These are phyloP conservation scores for Fabrea salina DNA, from an alignment of 169 alveolate genomes.

Conservation along the genomic window DNA sequence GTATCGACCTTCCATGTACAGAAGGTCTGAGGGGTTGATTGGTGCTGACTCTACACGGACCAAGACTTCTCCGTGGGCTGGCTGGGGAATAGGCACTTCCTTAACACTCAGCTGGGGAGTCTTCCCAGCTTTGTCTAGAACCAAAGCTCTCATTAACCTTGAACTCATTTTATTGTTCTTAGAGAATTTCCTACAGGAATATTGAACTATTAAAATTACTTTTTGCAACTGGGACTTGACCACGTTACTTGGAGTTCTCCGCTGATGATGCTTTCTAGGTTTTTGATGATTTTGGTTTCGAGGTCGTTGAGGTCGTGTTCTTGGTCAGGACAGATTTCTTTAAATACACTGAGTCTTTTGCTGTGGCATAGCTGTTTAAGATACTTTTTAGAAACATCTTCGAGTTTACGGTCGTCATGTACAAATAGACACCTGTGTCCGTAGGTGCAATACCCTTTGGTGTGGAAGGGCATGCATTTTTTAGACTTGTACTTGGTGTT, in stretches of 20 bases:
- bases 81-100: constrained; percentile 49
- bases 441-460: constrained; percentile 72
- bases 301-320: no score
- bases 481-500: constrained; percentile 72
- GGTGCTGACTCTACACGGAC: constrained; percentile 70
- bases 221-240: no score
- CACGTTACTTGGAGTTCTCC: no score
- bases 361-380: no score
- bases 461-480: constrained; percentile 69
- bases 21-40: constrained; percentile 69
- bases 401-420: constrained; percentile 47
- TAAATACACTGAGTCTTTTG: no score
- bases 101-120: no score
- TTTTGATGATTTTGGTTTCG: no score
- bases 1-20: constrained; percentile 46
- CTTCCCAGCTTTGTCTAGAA: neutral
- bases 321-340: no score
- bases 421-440: constrained; percentile 77
- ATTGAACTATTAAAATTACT: no score
- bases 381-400: constrained; percentile 21
- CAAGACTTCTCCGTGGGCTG: constrained; percentile 56
- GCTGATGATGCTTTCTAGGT: no score
- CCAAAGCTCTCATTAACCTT: constrained; percentile 12
- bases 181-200: no score
- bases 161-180: no score